phyloP scores from a whole-genome alignment of 2,329 filamentous ascomycete genomes.

The Venturia aucupariae region DNA sequence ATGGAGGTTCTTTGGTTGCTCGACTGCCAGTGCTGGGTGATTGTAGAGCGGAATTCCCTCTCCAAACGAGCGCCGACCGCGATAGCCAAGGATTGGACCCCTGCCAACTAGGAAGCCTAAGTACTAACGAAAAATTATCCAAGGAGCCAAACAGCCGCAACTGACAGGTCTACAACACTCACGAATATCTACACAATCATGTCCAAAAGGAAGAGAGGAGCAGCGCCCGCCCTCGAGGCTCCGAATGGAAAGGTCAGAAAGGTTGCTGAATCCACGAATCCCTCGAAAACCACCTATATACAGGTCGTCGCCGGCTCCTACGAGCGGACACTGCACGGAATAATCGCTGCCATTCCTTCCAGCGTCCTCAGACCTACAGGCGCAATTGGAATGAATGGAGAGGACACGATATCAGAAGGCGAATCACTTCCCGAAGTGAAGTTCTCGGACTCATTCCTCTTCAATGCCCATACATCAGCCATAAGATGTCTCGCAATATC shows the following conservation, averaged over 20 bases:
- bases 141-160: slow-evolving; percentile 8
- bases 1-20: background rate
- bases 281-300: slow-evolving; percentile 40
- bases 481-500: slow-evolving; percentile 86
- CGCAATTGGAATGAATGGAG: slow-evolving; percentile 20
- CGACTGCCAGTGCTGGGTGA: background rate
- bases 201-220: slow-evolving; percentile 20
- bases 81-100: background rate
- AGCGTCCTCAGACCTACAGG: slow-evolving; percentile 19
- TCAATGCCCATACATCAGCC: slow-evolving; percentile 84
- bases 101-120: background rate
- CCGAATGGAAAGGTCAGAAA: slow-evolving; percentile 13
- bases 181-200: slow-evolving; percentile 9
- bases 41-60: background rate
- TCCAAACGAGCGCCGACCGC: no score
- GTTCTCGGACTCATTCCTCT: slow-evolving; percentile 90
- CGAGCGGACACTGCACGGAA: slow-evolving; percentile 82
- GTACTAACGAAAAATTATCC: background rate
- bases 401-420: slow-evolving; percentile 12
- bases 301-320: slow-evolving; percentile 92
- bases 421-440: slow-evolving; percentile 33
- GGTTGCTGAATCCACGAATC: slow-evolving; percentile 8
- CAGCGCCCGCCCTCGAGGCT: slow-evolving; percentile 5
- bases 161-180: background rate
- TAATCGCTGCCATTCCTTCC: slow-evolving; percentile 62